Evolutionary conservation across 768 basidiomycete genomes (phyloP).

Genomic region (Leccinum rimulosum): DNA sequence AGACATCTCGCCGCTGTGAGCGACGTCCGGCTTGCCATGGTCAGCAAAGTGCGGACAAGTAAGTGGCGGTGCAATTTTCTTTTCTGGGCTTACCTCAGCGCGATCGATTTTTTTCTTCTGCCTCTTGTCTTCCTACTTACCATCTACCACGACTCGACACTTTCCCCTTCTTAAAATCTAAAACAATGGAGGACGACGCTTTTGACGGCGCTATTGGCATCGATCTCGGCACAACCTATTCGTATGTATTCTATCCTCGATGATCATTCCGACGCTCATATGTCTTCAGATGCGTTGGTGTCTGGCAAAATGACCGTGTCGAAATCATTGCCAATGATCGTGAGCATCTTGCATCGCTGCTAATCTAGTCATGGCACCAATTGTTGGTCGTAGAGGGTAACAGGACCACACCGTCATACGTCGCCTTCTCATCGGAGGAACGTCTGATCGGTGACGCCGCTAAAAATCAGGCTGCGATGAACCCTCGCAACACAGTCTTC

Average conservation of each 20-base stretch:
- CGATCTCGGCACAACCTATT: constrained; percentile 97
- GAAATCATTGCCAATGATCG: constrained; percentile 99
- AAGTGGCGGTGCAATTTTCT: constrained; percentile 35
- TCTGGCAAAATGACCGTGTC: constrained; percentile 99
- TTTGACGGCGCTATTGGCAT: constrained; percentile 98
- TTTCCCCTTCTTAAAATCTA: constrained; percentile 28
- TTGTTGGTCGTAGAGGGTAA: constrained; percentile 72
- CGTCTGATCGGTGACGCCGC: constrained; percentile 98
- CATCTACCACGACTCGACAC: constrained; percentile 36
- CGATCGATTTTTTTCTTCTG: constrained; percentile 40
- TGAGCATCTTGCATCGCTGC: constrained; percentile 39
- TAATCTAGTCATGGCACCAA: background rate
- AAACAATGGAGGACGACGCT: constrained; percentile 79
- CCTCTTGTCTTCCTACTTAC: constrained; percentile 13
- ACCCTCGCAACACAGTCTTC: constrained; percentile 98
- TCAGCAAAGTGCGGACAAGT: constrained; percentile 4
- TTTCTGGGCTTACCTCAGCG: constrained; percentile 53
- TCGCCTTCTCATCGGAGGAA: constrained; percentile 95
- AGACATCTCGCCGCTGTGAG: constrained; percentile 24
- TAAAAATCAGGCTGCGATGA: constrained; percentile 99
- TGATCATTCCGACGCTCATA: constrained; percentile 23
- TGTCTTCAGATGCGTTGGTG: constrained; percentile 83
- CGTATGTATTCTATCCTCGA: constrained; percentile 46
- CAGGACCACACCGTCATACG: constrained; percentile 98
- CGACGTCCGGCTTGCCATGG: constrained; percentile 29